Evolutionary conservation across 2,329 filamentous ascomycete species (phyloP), one percentile per base, ranked within the genome.

Genomic region (Septoria linicola): DNA sequence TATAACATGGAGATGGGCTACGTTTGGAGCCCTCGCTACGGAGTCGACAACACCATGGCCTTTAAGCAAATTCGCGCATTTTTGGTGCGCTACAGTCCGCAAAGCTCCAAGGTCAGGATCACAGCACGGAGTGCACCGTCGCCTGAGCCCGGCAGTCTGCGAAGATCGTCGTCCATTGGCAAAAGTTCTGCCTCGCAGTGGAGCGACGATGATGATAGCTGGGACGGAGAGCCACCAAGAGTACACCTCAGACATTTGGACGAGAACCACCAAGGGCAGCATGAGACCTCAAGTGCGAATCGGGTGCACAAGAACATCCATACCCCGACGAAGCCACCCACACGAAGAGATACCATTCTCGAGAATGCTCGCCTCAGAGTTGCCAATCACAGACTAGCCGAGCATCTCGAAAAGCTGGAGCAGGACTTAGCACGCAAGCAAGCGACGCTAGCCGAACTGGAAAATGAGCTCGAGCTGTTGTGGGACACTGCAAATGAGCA

Each of bases 341-440:
- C 11, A 21, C 17, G 36, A 11, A 39, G 16, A 17, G 23, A 37
- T 1, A 7, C 35, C 8, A 25, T 36, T 23, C 6, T 17, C 19
- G 44, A 48, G 10, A 48, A 27, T 17, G 36, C 36, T n/a, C 44
- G 36, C 13, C 44, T 48, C 11, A 27, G 16, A 1, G 35, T 17
- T 39, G 23, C 35, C 21, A 43, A 36, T 21, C 32, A 27, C 31
- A 31, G 43, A 10, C 39, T 49, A 21, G 40, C 39, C 17, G 20
- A 31, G 32, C 39, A 31, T 8, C 20, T 48, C 13, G 44, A 48
- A 19, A 25, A 21, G 14, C 34, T 35, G 20, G 36, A 48, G 36
- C 25, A 27, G 31, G 44, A 48, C 36, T 23, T 40, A 10, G n/a
- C 25, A 23, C 36, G 36, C 36, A 48, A n/a, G n/a, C 19, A 41